These are phyloP conservation scores for Pseudocohnilembus persalinus DNA, from an alignment of 169 alveolate genomes.

Conservation along the genomic window DNA sequence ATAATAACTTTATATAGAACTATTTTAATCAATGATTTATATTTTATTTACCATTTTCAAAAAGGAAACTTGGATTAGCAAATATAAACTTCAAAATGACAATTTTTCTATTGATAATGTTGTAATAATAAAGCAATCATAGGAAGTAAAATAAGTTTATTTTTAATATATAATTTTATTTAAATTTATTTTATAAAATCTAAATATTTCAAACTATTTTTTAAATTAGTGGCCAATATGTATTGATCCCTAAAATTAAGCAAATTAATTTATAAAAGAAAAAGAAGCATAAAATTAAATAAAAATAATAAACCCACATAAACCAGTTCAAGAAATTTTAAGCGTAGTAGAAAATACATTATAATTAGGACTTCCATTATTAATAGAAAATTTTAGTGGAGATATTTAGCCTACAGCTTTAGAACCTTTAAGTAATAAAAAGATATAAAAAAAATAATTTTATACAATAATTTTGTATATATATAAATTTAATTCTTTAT, in stretches of 20 bases:
- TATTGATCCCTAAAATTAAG: neutral
- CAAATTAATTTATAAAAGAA: neutral
- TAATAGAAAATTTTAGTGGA: neutral
- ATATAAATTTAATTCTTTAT: too few species aligned
- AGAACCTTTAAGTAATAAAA: neutral
- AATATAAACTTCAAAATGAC: constrained; percentile 11
- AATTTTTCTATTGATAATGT: neutral
- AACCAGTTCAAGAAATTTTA: neutral
- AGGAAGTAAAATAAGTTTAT: neutral
- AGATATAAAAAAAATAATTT: too few species aligned
- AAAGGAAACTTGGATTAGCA: constrained; percentile 64
- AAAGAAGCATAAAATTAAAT: neutral
- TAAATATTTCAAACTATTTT: too few species aligned
- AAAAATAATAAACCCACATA: neutral
- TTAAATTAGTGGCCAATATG: neutral
- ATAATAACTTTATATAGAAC: too few species aligned
- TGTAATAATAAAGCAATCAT: too few species aligned
- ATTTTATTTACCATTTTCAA: neutral
- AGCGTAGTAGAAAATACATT: neutral
- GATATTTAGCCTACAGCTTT: neutral
- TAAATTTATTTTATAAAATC: too few species aligned
- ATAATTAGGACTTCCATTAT: neutral
- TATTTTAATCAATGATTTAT: too few species aligned
- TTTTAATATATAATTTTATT: too few species aligned
- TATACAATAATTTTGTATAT: too few species aligned